phyloP scores from a whole-genome alignment of 208 protist species.

The Phytomonas francai region DNA sequence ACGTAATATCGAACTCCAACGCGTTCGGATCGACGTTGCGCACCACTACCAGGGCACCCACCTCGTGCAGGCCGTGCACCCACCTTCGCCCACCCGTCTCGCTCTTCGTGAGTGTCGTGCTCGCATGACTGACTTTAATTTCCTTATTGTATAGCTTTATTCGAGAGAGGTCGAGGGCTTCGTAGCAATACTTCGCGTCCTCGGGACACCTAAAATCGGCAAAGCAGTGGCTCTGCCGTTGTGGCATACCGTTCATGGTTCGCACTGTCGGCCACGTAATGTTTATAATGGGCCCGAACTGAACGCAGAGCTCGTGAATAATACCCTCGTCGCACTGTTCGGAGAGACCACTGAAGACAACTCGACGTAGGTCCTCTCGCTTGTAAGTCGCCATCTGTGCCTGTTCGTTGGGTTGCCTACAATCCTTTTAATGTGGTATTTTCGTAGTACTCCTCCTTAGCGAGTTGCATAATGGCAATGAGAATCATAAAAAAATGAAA shows the following conservation, averaged over 20 bases:
- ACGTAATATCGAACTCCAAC: slow-evolving; percentile 72
- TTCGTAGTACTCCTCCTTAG: background rate
- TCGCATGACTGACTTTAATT: slow-evolving; percentile 59
- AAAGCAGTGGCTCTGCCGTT: slow-evolving; percentile 64
- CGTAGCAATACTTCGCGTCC: slow-evolving; percentile 87
- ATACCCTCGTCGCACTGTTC: slow-evolving; percentile 74
- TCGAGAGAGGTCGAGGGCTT: slow-evolving; percentile 48
- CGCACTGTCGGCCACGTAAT: slow-evolving; percentile 49
- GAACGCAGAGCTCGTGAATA: slow-evolving; percentile 71
- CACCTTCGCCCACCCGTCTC: slow-evolving; percentile 6
- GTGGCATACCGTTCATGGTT: slow-evolving; percentile 33
- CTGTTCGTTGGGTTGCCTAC: background rate
- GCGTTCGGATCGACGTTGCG: slow-evolving; percentile 58
- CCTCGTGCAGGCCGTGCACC: slow-evolving; percentile 48
- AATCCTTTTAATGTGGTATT: slow-evolving; percentile 8
- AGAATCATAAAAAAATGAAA: slow-evolving; percentile 10
- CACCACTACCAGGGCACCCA: slow-evolving; percentile 78
- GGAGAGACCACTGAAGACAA: slow-evolving; percentile 63
- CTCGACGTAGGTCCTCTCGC: slow-evolving; percentile 68
- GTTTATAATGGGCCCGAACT: slow-evolving; percentile 72
- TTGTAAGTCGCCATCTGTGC: slow-evolving; percentile 55
- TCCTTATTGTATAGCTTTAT: slow-evolving; percentile 68
- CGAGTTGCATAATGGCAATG: background rate
- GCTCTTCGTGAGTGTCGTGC: slow-evolving; percentile 19
- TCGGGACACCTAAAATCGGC: slow-evolving; percentile 65